These are phyloP conservation scores for Gonapodya sp. DNA, from an alignment of 192 early-diverging fungal genomes.

Conservation along the genomic window DNA sequence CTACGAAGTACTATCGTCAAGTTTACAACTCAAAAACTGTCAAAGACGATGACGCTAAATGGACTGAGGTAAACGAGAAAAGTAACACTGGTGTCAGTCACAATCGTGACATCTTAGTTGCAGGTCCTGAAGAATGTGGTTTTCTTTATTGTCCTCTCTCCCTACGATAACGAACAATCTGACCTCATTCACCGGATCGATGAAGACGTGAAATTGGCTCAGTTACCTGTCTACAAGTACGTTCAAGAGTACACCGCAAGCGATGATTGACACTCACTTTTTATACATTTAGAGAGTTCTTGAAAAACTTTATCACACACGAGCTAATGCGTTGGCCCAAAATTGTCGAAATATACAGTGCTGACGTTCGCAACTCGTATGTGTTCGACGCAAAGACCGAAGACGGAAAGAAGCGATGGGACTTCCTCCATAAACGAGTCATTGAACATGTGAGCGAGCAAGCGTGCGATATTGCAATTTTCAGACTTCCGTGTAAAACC, in stretches of 20 bases:
- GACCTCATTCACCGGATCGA: conserved; percentile 83
- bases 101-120: not conserved
- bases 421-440: conserved; percentile 81
- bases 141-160: conserved; percentile 78
- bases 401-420: conserved; percentile 67
- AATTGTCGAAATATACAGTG: conserved; percentile 83
- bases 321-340: conserved; percentile 95
- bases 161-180: conserved; percentile 92
- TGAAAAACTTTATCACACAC: conserved; percentile 77
- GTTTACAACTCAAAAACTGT: conserved; percentile 80
- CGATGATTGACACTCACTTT: not conserved
- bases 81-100: too few relatives aligned
- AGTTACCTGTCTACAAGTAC: conserved; percentile 66
- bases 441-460: conserved; percentile 77
- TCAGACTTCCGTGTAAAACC: not conserved
- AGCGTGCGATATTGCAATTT: not conserved
- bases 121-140: conserved; percentile 71
- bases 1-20: conserved; percentile 84
- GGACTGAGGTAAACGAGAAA: conserved; percentile 47
- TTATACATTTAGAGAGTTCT: conserved; percentile 49
- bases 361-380: conserved; percentile 56
- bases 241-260: not conserved
- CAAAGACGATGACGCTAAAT: conserved; percentile 64
- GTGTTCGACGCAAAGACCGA: conserved; percentile 66
- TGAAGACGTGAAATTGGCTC: conserved; percentile 67